Percentiles rank a stretch among this genome's conserved stretches.
Evolutionary conservation across 1,139 yeast genomes (phyloP).

Genomic region (Scheffersomyces quercinus): DNA sequence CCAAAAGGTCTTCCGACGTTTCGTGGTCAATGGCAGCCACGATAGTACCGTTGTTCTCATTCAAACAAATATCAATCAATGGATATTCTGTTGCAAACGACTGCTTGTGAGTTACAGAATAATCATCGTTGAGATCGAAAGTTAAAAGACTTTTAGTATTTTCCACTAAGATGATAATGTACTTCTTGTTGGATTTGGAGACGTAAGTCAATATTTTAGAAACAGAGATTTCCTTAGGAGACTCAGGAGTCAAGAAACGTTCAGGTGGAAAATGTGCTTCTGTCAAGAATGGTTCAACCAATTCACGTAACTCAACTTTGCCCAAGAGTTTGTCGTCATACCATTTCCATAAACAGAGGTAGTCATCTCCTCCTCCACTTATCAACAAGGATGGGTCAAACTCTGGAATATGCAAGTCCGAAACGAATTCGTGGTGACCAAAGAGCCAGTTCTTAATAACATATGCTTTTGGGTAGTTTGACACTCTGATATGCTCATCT

Average conservation of each 20-base stretch:
- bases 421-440: constrained; percentile 84
- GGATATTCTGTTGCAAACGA: constrained; percentile 24
- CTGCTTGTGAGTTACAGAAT: constrained; percentile 23
- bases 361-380: constrained; percentile 91
- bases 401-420: constrained; percentile 55
- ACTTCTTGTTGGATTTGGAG: constrained; percentile 17
- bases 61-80: constrained; percentile 27
- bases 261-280: constrained; percentile 68
- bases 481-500: constrained; percentile 93
- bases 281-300: constrained; percentile 50
- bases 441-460: constrained; percentile 81
- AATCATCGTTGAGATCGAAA: constrained; percentile 31
- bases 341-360: constrained; percentile 82
- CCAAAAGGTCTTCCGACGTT: constrained; percentile 29
- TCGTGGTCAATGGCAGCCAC: constrained; percentile 51
- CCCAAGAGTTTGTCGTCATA: constrained; percentile 40
- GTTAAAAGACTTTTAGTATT: constrained; percentile 55
- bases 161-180: constrained; percentile 52
- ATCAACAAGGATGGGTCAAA: constrained; percentile 52
- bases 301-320: constrained; percentile 49
- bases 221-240: constrained; percentile 55
- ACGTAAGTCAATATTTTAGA: constrained; percentile 42
- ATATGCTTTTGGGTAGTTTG: constrained; percentile 76
- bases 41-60: constrained; percentile 22
- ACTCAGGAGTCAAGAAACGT: constrained; percentile 58